phyloP scores from a whole-genome alignment of 331 rosid genomes.

The Malus hybrid region DNA sequence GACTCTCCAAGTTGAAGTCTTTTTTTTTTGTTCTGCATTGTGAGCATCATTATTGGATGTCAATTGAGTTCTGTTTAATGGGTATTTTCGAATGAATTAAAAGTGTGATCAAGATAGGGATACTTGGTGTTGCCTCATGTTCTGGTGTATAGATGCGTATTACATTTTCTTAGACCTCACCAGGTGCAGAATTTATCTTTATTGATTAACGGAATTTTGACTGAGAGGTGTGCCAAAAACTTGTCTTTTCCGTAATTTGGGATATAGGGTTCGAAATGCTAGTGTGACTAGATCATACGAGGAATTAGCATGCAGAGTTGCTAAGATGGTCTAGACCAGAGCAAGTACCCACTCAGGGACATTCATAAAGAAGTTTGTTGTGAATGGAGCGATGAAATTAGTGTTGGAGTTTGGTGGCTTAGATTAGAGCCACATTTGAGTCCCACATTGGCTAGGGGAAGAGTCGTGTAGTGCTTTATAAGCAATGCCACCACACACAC shows the following conservation, averaged over 20 bases:
- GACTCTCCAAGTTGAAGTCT: neutral
- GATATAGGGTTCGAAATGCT: neutral
- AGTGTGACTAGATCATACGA: neutral
- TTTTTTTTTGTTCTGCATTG: neutral
- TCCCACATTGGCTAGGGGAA: too few relatives aligned
- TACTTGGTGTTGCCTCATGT: neutral
- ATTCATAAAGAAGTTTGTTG: neutral
- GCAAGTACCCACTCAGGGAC: neutral
- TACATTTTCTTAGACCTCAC: neutral
- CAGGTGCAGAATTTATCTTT: neutral
- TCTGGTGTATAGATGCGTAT: neutral
- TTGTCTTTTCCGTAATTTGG: neutral
- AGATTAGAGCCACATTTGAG: too few relatives aligned
- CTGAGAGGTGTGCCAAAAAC: neutral
- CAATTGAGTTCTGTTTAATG: neutral
- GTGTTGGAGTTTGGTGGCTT: too few relatives aligned
- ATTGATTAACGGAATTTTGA: neutral
- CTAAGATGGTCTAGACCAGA: too few relatives aligned
- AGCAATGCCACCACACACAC: too few relatives aligned
- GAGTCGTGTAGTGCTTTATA: too few relatives aligned
- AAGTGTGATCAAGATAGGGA: neutral
- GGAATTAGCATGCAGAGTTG: neutral
- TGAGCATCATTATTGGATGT: neutral
- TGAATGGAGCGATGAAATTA: neutral
- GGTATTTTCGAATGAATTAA: neutral